phyloP scores from a whole-genome alignment of 768 basidiomycete species.

The Lactifluus echinatus region DNA sequence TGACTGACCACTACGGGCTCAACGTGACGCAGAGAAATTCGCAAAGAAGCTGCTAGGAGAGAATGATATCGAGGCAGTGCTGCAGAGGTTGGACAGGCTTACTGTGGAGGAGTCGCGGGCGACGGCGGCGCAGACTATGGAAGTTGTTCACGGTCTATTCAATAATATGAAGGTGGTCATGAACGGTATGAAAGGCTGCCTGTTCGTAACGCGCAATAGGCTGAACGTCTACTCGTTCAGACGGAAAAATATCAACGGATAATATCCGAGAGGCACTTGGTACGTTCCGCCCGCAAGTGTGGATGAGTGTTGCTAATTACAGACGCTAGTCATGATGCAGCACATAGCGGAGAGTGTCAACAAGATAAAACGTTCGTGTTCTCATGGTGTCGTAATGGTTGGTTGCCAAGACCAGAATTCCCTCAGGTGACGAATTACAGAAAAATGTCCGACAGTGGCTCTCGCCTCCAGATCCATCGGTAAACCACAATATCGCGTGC shows the following conservation, averaged over 20 bases:
- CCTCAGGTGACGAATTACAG: background rate
- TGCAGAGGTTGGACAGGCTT: background rate
- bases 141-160: background rate
- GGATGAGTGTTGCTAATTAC: background rate
- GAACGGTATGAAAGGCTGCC: background rate
- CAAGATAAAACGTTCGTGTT: conserved; percentile 1
- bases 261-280: background rate
- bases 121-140: background rate
- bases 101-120: background rate
- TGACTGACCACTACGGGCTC: background rate
- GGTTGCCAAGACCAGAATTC: background rate
- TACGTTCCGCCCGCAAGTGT: background rate
- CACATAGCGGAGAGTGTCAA: background rate
- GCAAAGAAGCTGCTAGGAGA: background rate
- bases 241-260: background rate
- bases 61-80: background rate
- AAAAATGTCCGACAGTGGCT: background rate
- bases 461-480: background rate
- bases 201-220: too few relatives aligned
- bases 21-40: background rate
- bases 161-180: conserved; percentile 1
- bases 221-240: background rate
- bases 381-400: background rate
- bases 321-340: background rate
- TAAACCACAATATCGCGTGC: background rate